Percentiles rank a stretch among this genome's conserved stretches.
These are phyloP conservation scores for Trichoderma semiorbis DNA, from an alignment of 2,329 filamentous ascomycete species.

Conservation along the genomic window DNA sequence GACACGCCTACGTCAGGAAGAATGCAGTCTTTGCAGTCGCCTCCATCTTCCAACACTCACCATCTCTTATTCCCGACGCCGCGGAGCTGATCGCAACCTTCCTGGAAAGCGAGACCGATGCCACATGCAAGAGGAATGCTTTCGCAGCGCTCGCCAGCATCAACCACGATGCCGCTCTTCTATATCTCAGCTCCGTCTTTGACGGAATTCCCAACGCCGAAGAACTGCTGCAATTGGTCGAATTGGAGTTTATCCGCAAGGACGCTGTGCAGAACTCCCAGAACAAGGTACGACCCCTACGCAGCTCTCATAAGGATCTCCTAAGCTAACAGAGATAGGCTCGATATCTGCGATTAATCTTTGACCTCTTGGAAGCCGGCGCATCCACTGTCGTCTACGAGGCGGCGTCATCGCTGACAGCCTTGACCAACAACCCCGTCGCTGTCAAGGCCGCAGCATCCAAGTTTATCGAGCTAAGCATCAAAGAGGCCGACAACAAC, in stretches of 20 bases:
- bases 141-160: slow-evolving; percentile 89
- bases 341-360: slow-evolving; percentile 88
- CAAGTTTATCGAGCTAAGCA: slow-evolving; percentile 95
- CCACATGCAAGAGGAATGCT: slow-evolving; percentile 96
- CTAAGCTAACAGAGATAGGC: slow-evolving; percentile 49
- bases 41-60: slow-evolving; percentile 87
- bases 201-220: slow-evolving; percentile 93
- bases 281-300: slow-evolving; percentile 67
- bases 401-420: slow-evolving; percentile 89
- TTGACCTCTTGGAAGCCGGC: slow-evolving; percentile 89
- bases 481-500: slow-evolving; percentile 98
- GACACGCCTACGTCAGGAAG: slow-evolving; percentile 96
- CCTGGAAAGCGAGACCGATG: slow-evolving; percentile 84
- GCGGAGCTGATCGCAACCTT: slow-evolving; percentile 88
- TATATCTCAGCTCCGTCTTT: slow-evolving; percentile 84
- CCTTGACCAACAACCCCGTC: slow-evolving; percentile 92
- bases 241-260: slow-evolving; percentile 96
- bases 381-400: slow-evolving; percentile 97
- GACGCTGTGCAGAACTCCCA: slow-evolving; percentile 92
- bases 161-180: slow-evolving; percentile 86
- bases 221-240: slow-evolving; percentile 86
- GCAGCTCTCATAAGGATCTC: slow-evolving; percentile 26
- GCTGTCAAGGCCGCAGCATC: slow-evolving; percentile 93
- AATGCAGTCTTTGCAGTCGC: slow-evolving; percentile 94
- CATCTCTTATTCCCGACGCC: slow-evolving; percentile 89